Evolutionary conservation across 1,139 yeast species (phyloP).

Genomic region (Candida dubliniensis): DNA sequence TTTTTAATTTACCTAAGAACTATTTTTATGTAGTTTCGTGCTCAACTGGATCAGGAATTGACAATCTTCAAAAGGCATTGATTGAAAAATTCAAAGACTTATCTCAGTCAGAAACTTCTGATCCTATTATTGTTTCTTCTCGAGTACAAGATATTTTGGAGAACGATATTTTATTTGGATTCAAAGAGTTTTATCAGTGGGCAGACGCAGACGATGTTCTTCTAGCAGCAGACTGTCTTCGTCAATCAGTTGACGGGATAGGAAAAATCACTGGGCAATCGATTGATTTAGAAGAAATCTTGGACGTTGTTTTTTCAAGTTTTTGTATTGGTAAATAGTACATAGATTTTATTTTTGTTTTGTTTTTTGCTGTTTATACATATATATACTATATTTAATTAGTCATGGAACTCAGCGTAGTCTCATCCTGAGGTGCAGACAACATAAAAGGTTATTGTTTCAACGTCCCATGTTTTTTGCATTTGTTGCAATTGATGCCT

Average conservation of each 20-base stretch:
- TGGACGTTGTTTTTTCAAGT: slow-evolving; percentile 86
- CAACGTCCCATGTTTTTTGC: slow-evolving; percentile 51
- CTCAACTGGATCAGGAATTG: slow-evolving; percentile 54
- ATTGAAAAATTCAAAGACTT: slow-evolving; percentile 45
- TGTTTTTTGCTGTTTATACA: slow-evolving; percentile 7
- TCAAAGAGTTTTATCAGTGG: slow-evolving; percentile 56
- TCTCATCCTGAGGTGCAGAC: slow-evolving; percentile 23
- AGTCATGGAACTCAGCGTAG: background rate
- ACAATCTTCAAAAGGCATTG: slow-evolving; percentile 32
- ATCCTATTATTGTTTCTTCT: slow-evolving; percentile 70
- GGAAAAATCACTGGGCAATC: slow-evolving; percentile 91
- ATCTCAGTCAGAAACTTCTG: slow-evolving; percentile 47
- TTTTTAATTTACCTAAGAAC: slow-evolving; percentile 25
- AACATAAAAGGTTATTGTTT: slow-evolving; percentile 38
- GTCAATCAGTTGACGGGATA: slow-evolving; percentile 78
- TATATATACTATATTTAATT: background rate
- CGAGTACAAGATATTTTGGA: slow-evolving; percentile 72
- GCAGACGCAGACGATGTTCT: slow-evolving; percentile 68
- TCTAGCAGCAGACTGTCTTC: slow-evolving; percentile 75
- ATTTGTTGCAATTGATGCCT: slow-evolving; percentile 49
- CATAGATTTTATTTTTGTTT: slow-evolving; percentile 1
- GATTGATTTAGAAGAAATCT: slow-evolving; percentile 84
- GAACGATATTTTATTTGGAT: slow-evolving; percentile 73
- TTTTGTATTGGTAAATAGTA: slow-evolving; percentile 88
- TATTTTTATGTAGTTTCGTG: slow-evolving; percentile 63